These are phyloP conservation scores for Ceratorhiza oryzae-sativae DNA, from an alignment of 1,284 basidiomycete genomes.

Conservation along the genomic window DNA sequence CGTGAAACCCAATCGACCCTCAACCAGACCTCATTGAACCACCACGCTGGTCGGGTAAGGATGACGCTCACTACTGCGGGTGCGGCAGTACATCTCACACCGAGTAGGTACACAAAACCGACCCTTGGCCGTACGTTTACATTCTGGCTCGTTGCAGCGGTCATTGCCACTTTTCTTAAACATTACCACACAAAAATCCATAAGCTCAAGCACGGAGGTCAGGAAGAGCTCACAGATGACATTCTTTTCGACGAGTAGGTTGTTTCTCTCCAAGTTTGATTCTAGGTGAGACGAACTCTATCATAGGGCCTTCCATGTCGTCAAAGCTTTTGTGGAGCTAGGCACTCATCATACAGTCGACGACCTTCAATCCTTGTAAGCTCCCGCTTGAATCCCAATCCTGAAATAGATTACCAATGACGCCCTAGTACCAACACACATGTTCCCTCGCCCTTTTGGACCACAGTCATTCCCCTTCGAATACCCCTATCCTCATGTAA, in stretches of 20 bases:
- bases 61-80: conserved; percentile 36
- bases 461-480: conserved; percentile 31
- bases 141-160: not conserved
- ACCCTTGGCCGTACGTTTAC: not conserved
- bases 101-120: not conserved
- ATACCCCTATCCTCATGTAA: conserved; percentile 36
- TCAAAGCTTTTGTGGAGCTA: conserved; percentile 69
- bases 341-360: conserved; percentile 67
- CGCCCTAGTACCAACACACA: conserved; percentile 28
- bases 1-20: conserved; percentile 1
- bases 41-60: not conserved
- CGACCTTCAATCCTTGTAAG: conserved; percentile 61
- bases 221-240: conserved; percentile 60
- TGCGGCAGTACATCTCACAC: conserved; percentile 27
- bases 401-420: not conserved
- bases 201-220: conserved; percentile 53
- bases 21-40: not conserved
- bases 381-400: not conserved
- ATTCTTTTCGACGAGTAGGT: conserved; percentile 68
- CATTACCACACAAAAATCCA: conserved; percentile 54
- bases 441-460: conserved; percentile 37
- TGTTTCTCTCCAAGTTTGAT: not conserved
- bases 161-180: conserved; percentile 34
- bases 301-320: conserved; percentile 70
- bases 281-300: not conserved